A percentile compares a stretch with the other conserved stretches of the same genome.
These are phyloP conservation scores for Bipolaris victoriae DNA, from an alignment of 2,329 filamentous ascomycete genomes.

Conservation along the genomic window DNA sequence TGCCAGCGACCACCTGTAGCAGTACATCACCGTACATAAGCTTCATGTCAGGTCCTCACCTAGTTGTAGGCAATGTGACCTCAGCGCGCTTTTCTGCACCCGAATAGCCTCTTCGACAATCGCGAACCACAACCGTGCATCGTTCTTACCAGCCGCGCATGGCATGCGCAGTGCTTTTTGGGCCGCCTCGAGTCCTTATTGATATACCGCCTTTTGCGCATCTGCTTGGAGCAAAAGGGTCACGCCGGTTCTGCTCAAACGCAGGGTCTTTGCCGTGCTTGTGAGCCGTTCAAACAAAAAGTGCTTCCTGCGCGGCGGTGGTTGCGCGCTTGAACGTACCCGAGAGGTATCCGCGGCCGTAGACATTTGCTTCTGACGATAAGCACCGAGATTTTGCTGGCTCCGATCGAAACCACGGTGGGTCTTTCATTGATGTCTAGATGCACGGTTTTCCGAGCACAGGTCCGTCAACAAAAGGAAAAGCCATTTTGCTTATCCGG, in stretches of 20 bases:
- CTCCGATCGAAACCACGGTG: conserved; percentile 6
- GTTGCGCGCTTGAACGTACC: neutral
- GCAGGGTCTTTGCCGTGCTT: conserved; percentile 3
- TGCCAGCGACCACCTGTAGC: conserved; percentile 1
- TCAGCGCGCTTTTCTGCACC: conserved; percentile 13
- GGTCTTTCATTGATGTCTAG: neutral
- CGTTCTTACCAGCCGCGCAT: conserved; percentile 11
- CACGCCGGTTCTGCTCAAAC: conserved; percentile 1
- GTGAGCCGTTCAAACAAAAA: conserved; percentile 3
- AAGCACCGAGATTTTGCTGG: conserved; percentile 2
- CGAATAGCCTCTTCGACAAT: neutral
- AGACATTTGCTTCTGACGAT: conserved; percentile 7
- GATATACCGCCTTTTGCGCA: conserved; percentile 9
- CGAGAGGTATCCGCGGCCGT: conserved; percentile 26
- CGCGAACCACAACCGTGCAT: conserved; percentile 11
- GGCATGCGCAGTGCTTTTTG: conserved; percentile 2
- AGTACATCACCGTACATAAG: conserved; percentile 12
- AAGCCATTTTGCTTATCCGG: neutral
- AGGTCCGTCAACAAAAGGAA: conserved; percentile 7
- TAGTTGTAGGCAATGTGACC: conserved; percentile 8
- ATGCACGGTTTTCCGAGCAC: conserved; percentile 2
- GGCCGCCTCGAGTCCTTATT: neutral
- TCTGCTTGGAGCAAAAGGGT: conserved; percentile 3
- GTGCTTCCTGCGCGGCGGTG: conserved; percentile 11
- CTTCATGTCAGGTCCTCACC: neutral